These are phyloP conservation scores for Akanthomyces lecanii DNA, from an alignment of 2,329 filamentous ascomycete genomes.

Conservation along the genomic window DNA sequence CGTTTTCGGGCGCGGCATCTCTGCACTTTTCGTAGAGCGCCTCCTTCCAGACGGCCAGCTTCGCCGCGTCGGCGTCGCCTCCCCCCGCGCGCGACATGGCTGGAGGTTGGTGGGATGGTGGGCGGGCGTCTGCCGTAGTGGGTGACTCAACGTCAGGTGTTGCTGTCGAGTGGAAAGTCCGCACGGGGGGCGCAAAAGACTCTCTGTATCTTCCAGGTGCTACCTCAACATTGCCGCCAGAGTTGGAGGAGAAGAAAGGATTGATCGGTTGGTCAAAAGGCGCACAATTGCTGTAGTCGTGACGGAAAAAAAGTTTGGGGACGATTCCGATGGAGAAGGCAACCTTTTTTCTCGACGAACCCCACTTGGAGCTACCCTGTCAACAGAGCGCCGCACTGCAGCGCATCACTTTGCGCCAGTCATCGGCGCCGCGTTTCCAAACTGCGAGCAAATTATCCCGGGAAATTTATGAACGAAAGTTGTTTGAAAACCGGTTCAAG, in stretches of 20 bases:
- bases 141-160: slow-evolving; percentile 8
- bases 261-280: not conserved
- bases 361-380: slow-evolving; percentile 12
- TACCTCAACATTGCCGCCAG: slow-evolving; percentile 6
- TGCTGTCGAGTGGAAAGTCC: not conserved
- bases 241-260: not conserved
- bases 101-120: slow-evolving; percentile 8
- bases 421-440: not conserved
- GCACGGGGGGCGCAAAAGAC: slow-evolving; percentile 7
- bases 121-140: slow-evolving; percentile 2
- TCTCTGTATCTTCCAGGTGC: slow-evolving; percentile 1
- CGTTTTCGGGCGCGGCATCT: slow-evolving; percentile 43
- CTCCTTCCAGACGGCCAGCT: slow-evolving; percentile 50
- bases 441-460: not conserved
- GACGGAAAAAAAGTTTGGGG: slow-evolving; percentile 14
- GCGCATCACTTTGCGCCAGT: not conserved
- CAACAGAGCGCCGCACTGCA: not conserved
- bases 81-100: slow-evolving; percentile 21
- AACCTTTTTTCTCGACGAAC: slow-evolving; percentile 13
- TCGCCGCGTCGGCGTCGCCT: slow-evolving; percentile 34
- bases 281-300: slow-evolving; percentile 1
- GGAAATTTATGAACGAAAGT: not conserved
- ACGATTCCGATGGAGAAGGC: slow-evolving; percentile 14
- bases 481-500: not conserved
- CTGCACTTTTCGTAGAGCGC: slow-evolving; percentile 53